Percentiles rank a stretch among this genome's conserved stretches.
Evolutionary conservation across 306 rosid genomes (phyloP).

Genomic region (Ziziphus jujuba): DNA sequence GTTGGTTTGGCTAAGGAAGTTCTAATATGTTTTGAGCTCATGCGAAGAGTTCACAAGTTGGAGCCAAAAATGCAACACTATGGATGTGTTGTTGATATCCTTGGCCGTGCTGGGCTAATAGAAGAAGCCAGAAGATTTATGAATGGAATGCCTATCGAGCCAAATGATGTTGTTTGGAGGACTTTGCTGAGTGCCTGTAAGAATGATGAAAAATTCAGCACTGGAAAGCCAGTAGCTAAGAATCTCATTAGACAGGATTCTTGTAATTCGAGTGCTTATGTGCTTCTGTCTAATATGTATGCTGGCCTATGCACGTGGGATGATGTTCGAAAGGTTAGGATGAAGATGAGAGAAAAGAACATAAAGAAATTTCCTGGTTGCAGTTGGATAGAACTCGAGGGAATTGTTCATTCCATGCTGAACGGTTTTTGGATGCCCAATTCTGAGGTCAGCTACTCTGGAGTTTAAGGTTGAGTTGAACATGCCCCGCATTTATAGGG

Average conservation of each 20-base stretch:
- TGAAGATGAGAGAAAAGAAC: constrained; percentile 50
- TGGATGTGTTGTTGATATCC: constrained; percentile 73
- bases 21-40: constrained; percentile 64
- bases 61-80: constrained; percentile 77
- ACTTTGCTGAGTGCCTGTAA: constrained; percentile 68
- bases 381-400: constrained; percentile 71
- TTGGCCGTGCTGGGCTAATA: constrained; percentile 62
- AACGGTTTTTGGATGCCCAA: constrained; percentile 40
- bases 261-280: constrained; percentile 52
- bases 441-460: constrained; percentile 13
- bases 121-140: constrained; percentile 58
- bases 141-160: constrained; percentile 67
- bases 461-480: constrained; percentile 11
- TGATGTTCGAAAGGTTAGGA: constrained; percentile 50
- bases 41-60: constrained; percentile 64
- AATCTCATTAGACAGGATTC: constrained; percentile 44
- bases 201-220: constrained; percentile 40
- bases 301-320: constrained; percentile 67
- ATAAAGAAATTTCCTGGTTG: constrained; percentile 61
- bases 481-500: neutral
- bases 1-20: constrained; percentile 74
- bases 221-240: constrained; percentile 51
- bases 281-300: constrained; percentile 67
- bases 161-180: constrained; percentile 80
- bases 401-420: constrained; percentile 60